phyloP scores from a whole-genome alignment of 2,329 filamentous ascomycete genomes.

The Botryotinia convoluta region DNA sequence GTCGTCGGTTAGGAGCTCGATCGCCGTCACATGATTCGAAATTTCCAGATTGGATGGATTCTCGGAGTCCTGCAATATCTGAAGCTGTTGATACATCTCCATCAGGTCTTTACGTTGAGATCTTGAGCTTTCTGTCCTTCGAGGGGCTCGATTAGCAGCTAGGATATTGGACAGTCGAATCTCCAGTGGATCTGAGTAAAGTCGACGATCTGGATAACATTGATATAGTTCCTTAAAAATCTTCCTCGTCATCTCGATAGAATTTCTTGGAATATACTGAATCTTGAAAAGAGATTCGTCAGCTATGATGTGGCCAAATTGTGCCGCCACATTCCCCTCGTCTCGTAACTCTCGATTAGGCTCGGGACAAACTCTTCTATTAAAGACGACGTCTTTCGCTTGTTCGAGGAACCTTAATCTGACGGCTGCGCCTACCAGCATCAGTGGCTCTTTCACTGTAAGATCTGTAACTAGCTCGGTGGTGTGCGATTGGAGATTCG shows the following conservation, averaged over 20 bases:
- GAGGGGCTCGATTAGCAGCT: neutral
- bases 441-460: neutral
- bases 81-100: neutral
- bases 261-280: neutral
- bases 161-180: neutral
- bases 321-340: neutral
- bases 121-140: neutral
- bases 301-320: neutral
- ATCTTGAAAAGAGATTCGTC: neutral
- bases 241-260: too few species aligned
- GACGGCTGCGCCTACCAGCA: neutral
- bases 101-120: neutral
- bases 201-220: neutral
- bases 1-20: neutral
- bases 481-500: neutral
- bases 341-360: neutral
- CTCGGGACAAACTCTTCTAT: neutral
- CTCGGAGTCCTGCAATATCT: neutral
- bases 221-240: neutral
- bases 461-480: neutral
- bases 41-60: neutral
- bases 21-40: neutral
- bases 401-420: neutral
- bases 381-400: neutral
- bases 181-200: neutral